Conservation (phyloP, 306 rosid genomes). For the Quercus rubra region DNA sequence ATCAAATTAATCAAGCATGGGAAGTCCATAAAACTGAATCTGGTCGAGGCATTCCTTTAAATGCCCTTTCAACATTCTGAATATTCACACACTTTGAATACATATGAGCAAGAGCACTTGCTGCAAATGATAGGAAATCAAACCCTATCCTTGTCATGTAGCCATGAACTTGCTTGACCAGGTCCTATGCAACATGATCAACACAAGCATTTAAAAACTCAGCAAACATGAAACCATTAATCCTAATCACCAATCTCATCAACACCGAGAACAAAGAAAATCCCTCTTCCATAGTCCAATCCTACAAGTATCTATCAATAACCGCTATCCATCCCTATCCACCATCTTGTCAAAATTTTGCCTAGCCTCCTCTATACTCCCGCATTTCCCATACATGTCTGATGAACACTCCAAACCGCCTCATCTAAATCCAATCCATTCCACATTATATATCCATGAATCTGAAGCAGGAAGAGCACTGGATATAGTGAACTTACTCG, state of each 20-base stretch:
- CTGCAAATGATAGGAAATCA: no score
- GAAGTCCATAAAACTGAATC: no score
- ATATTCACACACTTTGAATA: no score
- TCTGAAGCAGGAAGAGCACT: constrained; percentile 55
- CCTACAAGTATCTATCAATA: constrained; percentile 3
- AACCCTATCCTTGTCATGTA: no score
- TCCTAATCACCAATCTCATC: constrained; percentile 39
- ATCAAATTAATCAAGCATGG: constrained; percentile 58
- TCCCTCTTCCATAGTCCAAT: no score
- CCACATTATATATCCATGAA: constrained; percentile 54
- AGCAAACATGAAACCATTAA: constrained; percentile 23
- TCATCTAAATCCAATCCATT: constrained; percentile 53
- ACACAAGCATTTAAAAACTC: no score
- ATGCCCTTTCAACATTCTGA: no score
- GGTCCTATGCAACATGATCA: no score
- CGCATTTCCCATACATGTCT: constrained; percentile 69
- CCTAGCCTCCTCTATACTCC: constrained; percentile 62
- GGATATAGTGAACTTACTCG: not conserved
- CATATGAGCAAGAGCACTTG: no score
- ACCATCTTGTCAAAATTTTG: no score
- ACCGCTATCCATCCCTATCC: constrained; percentile 44
- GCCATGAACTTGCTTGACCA: no score
- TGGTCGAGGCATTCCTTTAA: no score
- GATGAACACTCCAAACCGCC: constrained; percentile 63
- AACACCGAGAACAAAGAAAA: constrained; percentile 41